These are phyloP conservation scores for Cairneyella variabilis DNA, from an alignment of 495 filamentous ascomycete species.

Conservation along the genomic window DNA sequence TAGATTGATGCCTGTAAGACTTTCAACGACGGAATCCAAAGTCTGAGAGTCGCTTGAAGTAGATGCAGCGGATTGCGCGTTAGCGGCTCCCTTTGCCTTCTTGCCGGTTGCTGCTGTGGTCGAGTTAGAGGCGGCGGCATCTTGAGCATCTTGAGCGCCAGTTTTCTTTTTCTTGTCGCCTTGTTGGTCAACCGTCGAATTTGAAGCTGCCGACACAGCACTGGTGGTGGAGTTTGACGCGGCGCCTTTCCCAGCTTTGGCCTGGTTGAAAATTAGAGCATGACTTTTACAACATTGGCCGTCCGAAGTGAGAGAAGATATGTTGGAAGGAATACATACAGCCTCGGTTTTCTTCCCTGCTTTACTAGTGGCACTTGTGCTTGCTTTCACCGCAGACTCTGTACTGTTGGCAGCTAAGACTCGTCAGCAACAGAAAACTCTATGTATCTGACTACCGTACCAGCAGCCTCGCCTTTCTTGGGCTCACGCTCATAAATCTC, in stretches of 20 bases:
- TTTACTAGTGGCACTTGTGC: not conserved
- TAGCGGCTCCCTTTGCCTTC: constrained; percentile 16
- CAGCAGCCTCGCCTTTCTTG: constrained; percentile 16
- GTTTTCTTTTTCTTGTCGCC: not conserved
- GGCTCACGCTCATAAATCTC: constrained; percentile 9
- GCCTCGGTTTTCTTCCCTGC: no score
- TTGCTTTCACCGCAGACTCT: not conserved
- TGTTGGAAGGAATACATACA: no score
- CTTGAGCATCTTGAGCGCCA: constrained; percentile 3
- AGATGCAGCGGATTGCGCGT: no score
- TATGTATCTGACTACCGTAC: no score
- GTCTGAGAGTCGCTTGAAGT: not conserved
- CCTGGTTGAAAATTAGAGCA: no score
- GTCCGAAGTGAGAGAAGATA: no score
- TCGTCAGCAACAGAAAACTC: not conserved
- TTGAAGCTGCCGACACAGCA: not conserved
- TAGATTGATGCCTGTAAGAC: constrained; percentile 20
- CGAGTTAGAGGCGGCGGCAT: not conserved
- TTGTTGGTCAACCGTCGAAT: not conserved
- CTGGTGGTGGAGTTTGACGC: not conserved
- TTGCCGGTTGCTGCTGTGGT: constrained; percentile 11
- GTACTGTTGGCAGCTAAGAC: not conserved
- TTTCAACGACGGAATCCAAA: constrained; percentile 9
- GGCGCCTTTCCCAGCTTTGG: not conserved
- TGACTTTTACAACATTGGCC: no score